A percentile compares a stretch with the other conserved stretches of the same genome.
phyloP scores from a whole-genome alignment of 257 asterid genomes.

The Coffea eugenioides region DNA sequence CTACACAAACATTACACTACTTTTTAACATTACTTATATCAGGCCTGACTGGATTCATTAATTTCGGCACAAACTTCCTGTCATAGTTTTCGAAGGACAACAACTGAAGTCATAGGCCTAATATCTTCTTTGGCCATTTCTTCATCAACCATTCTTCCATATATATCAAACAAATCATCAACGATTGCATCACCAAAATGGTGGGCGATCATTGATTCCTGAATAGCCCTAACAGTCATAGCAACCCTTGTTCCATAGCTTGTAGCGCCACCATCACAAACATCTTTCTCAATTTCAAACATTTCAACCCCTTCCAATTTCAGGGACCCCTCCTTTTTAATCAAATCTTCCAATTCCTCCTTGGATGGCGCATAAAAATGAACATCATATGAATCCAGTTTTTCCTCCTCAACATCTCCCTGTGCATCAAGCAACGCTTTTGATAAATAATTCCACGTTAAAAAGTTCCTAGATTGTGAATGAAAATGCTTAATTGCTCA shows the following conservation, averaged over 20 bases:
- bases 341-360: slow-evolving; percentile 64
- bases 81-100: slow-evolving; percentile 50
- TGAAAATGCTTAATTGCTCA: not conserved
- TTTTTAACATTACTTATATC: not conserved
- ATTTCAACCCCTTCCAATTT: slow-evolving; percentile 45
- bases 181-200: slow-evolving; percentile 64
- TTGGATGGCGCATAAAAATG: slow-evolving; percentile 78
- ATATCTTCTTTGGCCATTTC: slow-evolving; percentile 50
- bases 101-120: slow-evolving; percentile 40
- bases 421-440: slow-evolving; percentile 12
- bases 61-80: not conserved
- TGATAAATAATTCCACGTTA: not conserved
- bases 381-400: slow-evolving; percentile 61
- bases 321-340: slow-evolving; percentile 57
- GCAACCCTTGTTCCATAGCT: slow-evolving; percentile 77
- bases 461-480: not conserved
- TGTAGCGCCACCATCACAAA: slow-evolving; percentile 8
- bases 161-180: slow-evolving; percentile 53
- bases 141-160: slow-evolving; percentile 66
- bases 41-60: not conserved
- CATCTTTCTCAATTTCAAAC: slow-evolving; percentile 54
- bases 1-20: not conserved
- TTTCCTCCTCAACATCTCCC: slow-evolving; percentile 69
- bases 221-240: slow-evolving; percentile 76
- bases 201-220: slow-evolving; percentile 68